Evolutionary conservation across 1,284 basidiomycete genomes (phyloP), one percentile per base, ranked within the genome.

Genomic region (Apiotrichum mycotoxinovorans): DNA sequence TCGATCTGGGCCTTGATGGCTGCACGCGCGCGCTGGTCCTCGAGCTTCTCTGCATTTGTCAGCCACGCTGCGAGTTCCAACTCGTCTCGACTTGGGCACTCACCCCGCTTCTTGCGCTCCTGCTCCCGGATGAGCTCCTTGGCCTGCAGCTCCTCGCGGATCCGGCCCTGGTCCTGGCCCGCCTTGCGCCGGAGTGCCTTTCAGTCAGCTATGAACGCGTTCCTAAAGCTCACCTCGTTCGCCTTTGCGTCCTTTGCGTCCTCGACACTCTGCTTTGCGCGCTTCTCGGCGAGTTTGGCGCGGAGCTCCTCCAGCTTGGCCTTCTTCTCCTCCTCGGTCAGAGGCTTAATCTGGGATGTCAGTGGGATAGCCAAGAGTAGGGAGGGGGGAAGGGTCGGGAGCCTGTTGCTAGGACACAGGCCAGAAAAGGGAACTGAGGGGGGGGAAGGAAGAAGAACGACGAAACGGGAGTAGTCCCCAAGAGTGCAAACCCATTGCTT

Each of bases 311-410:
- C 84, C 0, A 98, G 82, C 70, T 86, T 89, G 62, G 85, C 81
- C 62, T 85, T 84, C 82, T 88, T 96, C 76, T 98, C 92, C 69
- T 97, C 92, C 74, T 97, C 92, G 0, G 94, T 98, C 52, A 98
- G 78, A 0, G 95, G 94, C 54, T 74, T 75, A 67, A 75, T 72
- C 72, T 74, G 50, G 9, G 12, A 33, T 20, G 52, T 53, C 44
- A 58, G 55, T 12, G 12, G 7, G 30, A 30, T 30, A 30, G 12
- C 7, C 38, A 27, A 11, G 23, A 23, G n/a, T 20, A 33, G 17
- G 10, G n/a, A 25, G n/a, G 17, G 30, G 30, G 30, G 30, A 12
- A 30, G 30, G 30, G 30, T 7, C 5, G 30, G 30, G 30, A 12
- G 30, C n/a, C n/a, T n/a, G n/a, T n/a, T n/a, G n/a, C n/a, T n/a